phyloP scores from a whole-genome alignment of 805 yeast genomes.

The Suhomyces faveliae region DNA sequence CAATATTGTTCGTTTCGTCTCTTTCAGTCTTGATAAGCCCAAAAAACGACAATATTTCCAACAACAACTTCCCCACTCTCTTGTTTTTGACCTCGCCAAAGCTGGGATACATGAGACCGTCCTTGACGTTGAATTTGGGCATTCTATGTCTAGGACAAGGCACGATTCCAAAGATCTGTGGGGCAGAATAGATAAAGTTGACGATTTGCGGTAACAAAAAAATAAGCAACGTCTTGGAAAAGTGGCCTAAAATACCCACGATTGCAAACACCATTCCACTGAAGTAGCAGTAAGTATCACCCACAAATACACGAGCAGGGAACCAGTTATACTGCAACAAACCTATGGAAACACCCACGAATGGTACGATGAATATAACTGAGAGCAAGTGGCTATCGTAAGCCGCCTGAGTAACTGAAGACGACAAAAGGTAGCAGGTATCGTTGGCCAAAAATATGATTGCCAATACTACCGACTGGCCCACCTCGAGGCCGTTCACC shows the following conservation, averaged over 20 bases:
- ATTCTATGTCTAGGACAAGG: slow-evolving; percentile 96
- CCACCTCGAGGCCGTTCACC: slow-evolving; percentile 93
- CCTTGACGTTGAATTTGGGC: slow-evolving; percentile 68
- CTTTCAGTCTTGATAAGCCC: slow-evolving; percentile 44
- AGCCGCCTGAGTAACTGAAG: slow-evolving; percentile 48
- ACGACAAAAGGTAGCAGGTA: slow-evolving; percentile 55
- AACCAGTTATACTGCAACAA: slow-evolving; percentile 79
- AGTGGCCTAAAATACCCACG: slow-evolving; percentile 94
- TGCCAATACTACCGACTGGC: slow-evolving; percentile 83
- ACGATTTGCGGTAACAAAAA: slow-evolving; percentile 89
- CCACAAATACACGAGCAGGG: slow-evolving; percentile 93
- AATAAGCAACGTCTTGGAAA: slow-evolving; percentile 84
- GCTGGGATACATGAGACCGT: slow-evolving; percentile 72
- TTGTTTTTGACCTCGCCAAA: slow-evolving; percentile 34
- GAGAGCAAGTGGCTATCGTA: slow-evolving; percentile 82
- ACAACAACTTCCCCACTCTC: slow-evolving; percentile 23
- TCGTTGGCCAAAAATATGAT: slow-evolving; percentile 74
- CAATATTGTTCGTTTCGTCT: slow-evolving; percentile 22
- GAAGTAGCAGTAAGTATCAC: slow-evolving; percentile 96
- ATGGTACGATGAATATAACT: slow-evolving; percentile 76
- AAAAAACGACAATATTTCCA: slow-evolving; percentile 48
- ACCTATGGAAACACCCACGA: slow-evolving; percentile 79
- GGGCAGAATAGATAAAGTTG: slow-evolving; percentile 87
- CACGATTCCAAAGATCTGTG: slow-evolving; percentile 81
- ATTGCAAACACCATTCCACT: slow-evolving; percentile 99